A percentile compares a stretch with the other conserved stretches of the same genome.
Evolutionary conservation across 441 rosid genomes (phyloP).

Genomic region (Gossypium gossypioides): DNA sequence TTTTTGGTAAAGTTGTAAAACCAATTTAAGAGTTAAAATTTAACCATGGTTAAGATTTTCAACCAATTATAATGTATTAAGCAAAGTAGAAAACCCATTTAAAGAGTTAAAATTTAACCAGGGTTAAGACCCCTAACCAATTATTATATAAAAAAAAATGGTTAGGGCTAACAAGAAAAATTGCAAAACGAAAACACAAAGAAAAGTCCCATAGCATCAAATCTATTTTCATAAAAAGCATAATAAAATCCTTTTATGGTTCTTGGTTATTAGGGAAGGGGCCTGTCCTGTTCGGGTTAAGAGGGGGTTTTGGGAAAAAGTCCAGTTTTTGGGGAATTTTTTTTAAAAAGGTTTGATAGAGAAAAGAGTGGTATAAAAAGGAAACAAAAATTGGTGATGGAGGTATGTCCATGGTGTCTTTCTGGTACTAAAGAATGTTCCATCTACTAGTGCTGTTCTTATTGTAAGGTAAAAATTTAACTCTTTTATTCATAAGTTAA

Average conservation of each 20-base stretch:
- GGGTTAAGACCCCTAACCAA: conserved; percentile 11
- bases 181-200: neutral
- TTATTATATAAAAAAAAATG: neutral
- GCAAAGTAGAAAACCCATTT: neutral
- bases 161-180: conserved; percentile 17
- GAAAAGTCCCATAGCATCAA: conserved; percentile 1
- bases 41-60: conserved; percentile 26
- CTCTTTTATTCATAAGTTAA: neutral
- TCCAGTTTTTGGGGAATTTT: neutral
- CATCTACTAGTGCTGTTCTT: conserved; percentile 8
- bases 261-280: neutral
- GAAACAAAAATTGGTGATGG: conserved; percentile 14
- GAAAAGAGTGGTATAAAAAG: conserved; percentile 22
- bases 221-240: neutral
- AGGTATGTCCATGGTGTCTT: conserved; percentile 23
- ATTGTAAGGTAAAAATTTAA: conserved; percentile 15
- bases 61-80: neutral
- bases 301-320: conserved; percentile 12
- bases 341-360: conserved; percentile 12
- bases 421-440: conserved; percentile 11
- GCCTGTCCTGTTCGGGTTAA: conserved; percentile 3
- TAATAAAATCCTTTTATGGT: neutral
- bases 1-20: neutral
- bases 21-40: conserved; percentile 5
- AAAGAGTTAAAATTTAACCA: conserved; percentile 22